phyloP scores from a whole-genome alignment of 2,329 filamentous ascomycete species.

The Cladosporium sp. region DNA sequence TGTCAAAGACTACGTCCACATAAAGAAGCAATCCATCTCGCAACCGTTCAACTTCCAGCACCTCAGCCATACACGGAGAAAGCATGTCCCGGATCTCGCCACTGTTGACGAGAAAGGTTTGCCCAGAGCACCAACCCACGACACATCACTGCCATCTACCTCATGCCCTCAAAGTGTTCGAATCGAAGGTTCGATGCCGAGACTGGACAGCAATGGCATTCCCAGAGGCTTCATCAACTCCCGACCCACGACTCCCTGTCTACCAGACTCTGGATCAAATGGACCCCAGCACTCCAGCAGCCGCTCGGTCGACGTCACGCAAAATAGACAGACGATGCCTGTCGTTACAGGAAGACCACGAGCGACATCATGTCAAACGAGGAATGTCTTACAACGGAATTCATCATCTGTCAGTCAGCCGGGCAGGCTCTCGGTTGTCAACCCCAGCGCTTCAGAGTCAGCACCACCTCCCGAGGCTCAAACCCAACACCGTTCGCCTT shows the following conservation, averaged over 20 bases:
- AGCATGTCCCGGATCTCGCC: slow-evolving; percentile 50
- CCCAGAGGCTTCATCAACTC: slow-evolving; percentile 13
- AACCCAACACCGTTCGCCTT: slow-evolving; percentile 2
- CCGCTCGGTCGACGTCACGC: slow-evolving; percentile 6
- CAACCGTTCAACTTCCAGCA: slow-evolving; percentile 62
- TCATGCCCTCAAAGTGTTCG: slow-evolving; percentile 49
- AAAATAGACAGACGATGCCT: background rate
- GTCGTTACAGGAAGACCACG: background rate
- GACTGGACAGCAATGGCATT: slow-evolving; percentile 12
- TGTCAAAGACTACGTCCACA: slow-evolving; percentile 25
- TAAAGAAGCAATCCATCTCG: slow-evolving; percentile 50
- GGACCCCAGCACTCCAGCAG: slow-evolving; percentile 5
- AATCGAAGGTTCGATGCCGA: slow-evolving; percentile 39
- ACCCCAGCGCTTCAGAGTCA: slow-evolving; percentile 1
- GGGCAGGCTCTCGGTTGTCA: background rate
- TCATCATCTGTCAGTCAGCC: background rate
- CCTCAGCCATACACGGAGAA: slow-evolving; percentile 54
- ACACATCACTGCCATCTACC: slow-evolving; percentile 47
- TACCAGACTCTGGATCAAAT: background rate
- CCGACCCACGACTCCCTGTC: slow-evolving; percentile 13
- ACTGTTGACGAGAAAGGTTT: slow-evolving; percentile 48
- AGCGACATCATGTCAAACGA: slow-evolving; percentile 7
- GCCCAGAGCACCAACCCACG: slow-evolving; percentile 48
- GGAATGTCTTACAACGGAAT: background rate
- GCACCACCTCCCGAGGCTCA: slow-evolving; percentile 3